These are phyloP conservation scores for Termitomyces sp. DNA, from an alignment of 768 basidiomycete genomes.

Conservation along the genomic window DNA sequence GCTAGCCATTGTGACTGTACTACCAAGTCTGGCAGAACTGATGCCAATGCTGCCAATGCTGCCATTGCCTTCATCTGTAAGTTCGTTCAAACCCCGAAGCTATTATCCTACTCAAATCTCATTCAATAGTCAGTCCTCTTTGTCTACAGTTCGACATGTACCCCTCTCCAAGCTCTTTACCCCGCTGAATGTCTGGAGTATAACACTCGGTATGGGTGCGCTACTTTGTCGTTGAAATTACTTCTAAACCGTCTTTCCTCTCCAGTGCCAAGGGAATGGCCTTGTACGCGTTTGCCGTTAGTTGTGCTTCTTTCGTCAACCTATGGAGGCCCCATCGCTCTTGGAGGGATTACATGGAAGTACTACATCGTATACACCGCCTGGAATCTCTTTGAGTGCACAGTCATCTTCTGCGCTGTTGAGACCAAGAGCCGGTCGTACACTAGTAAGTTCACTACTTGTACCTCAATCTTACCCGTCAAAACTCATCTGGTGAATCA, in stretches of 20 bases:
- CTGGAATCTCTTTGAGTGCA: conserved; percentile 37
- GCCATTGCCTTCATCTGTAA: conserved; percentile 45
- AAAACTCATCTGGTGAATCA: neutral
- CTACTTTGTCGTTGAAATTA: neutral
- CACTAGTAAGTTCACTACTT: conserved; percentile 28
- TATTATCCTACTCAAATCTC: neutral
- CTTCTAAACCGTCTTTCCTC: neutral
- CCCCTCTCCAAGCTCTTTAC: conserved; percentile 56
- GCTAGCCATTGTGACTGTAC: conserved; percentile 40
- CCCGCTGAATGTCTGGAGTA: conserved; percentile 54
- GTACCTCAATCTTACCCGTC: neutral
- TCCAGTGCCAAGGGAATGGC: conserved; percentile 59
- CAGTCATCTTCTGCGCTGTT: conserved; percentile 35
- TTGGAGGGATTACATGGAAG: conserved; percentile 34
- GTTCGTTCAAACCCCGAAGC: conserved; percentile 5
- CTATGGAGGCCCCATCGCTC: conserved; percentile 42
- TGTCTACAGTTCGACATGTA: conserved; percentile 52
- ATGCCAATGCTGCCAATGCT: conserved; percentile 38
- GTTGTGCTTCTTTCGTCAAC: conserved; percentile 45
- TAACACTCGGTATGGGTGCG: conserved; percentile 37
- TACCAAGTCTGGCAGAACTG: conserved; percentile 34
- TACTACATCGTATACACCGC: conserved; percentile 37
- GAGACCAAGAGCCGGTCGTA: conserved; percentile 41
- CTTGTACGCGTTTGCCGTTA: conserved; percentile 42
- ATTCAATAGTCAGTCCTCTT: conserved; percentile 43